Evolutionary conservation across 2,329 filamentous ascomycete genomes (phyloP).

Genomic region (Calonectria multiphialidica): DNA sequence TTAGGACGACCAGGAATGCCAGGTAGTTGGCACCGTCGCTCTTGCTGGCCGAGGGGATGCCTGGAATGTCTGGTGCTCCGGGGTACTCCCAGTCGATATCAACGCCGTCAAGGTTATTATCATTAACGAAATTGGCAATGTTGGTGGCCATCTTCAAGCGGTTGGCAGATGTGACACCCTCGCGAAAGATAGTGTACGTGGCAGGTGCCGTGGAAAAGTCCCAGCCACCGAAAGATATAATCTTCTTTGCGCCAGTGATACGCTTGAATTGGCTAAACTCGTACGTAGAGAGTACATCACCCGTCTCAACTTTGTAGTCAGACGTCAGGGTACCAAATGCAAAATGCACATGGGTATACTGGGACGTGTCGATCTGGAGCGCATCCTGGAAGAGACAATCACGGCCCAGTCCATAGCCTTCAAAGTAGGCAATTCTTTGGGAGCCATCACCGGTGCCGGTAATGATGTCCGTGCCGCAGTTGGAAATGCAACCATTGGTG

Average conservation of each 20-base stretch:
- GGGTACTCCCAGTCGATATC: too few species aligned
- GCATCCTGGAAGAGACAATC: conserved; percentile 35
- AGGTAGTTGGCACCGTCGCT: neutral
- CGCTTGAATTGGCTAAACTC: conserved; percentile 47
- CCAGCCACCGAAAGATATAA: conserved; percentile 46
- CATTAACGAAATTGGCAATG: conserved; percentile 50
- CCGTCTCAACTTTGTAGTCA: conserved; percentile 38
- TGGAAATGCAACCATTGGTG: conserved; percentile 48
- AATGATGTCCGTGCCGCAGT: conserved; percentile 51
- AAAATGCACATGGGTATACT: conserved; percentile 40
- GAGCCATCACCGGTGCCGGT: neutral
- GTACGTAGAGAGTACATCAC: conserved; percentile 22
- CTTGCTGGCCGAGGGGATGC: neutral
- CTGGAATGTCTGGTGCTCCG: conserved; percentile 11
- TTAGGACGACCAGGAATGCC: neutral
- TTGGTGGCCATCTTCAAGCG: conserved; percentile 47
- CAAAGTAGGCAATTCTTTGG: conserved; percentile 10
- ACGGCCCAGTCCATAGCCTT: conserved; percentile 3
- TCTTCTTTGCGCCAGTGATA: conserved; percentile 27
- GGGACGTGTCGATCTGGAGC: conserved; percentile 37
- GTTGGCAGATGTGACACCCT: conserved; percentile 44
- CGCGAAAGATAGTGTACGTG: conserved; percentile 29
- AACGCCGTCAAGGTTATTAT: conserved; percentile 53
- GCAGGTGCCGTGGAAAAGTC: conserved; percentile 29
- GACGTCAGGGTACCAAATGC: conserved; percentile 38